Conservation (phyloP, 768 basidiomycete species). For the Gloeophyllum trabeum region DNA sequence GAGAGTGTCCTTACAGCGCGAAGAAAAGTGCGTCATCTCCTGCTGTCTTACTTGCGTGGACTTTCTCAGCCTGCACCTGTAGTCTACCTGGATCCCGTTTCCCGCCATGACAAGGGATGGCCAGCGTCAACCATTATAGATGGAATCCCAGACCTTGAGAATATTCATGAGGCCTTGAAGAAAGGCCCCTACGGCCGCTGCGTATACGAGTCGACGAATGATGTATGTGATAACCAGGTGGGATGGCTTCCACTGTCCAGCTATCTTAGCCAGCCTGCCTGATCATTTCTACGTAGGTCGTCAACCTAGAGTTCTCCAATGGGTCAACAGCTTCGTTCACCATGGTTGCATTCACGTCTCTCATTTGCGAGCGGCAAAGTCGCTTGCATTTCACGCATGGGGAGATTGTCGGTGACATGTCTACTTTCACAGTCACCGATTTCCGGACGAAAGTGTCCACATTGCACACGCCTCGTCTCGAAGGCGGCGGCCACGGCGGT, state of each 20-base stretch:
- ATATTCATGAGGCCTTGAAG: conserved; percentile 60
- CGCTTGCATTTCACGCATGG: conserved; percentile 80
- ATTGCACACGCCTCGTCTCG: conserved; percentile 33
- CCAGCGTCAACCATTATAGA: conserved; percentile 63
- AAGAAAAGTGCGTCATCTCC: conserved; percentile 51
- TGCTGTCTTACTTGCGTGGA: background rate
- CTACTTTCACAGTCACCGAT: conserved; percentile 61
- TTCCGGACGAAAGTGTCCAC: conserved; percentile 47
- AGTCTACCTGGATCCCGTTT: conserved; percentile 80
- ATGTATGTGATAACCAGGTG: conserved; percentile 82
- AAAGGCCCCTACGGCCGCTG: conserved; percentile 69
- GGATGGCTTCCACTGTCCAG: background rate
- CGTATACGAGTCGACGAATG: conserved; percentile 77
- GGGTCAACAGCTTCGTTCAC: conserved; percentile 81
- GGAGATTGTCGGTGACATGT: conserved; percentile 85
- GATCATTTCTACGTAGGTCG: conserved; percentile 33
- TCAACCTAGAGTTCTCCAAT: conserved; percentile 77
- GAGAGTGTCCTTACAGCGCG: conserved; percentile 75
- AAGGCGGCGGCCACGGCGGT: conserved; percentile 74
- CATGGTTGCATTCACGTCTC: conserved; percentile 78
- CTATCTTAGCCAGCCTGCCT: background rate
- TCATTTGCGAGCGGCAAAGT: conserved; percentile 74
- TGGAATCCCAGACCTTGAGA: conserved; percentile 80
- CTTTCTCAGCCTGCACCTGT: conserved; percentile 5
- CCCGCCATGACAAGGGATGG: conserved; percentile 44